Percentiles rank a stretch among this genome's conserved stretches.
Conservation (phyloP, 495 filamentous ascomycete species). For the Neurospora sp. region DNA sequence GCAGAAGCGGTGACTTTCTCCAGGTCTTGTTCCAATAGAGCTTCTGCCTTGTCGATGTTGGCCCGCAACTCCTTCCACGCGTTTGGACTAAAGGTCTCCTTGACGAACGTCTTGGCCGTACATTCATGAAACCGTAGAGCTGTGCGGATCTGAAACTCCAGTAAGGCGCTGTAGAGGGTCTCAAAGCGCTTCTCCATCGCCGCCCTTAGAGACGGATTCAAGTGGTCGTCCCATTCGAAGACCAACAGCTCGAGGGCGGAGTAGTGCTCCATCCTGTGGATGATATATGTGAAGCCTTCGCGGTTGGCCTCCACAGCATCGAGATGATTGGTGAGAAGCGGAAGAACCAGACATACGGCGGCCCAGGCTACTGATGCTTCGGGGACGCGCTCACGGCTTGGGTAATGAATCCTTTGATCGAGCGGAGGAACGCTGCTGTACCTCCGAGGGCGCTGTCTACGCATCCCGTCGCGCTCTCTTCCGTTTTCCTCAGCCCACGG, state of each 20-base stretch:
- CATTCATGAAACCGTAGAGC: background rate
- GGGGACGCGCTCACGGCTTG: constrained; percentile 11
- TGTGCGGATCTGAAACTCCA: background rate
- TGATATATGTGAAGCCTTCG: constrained; percentile 20
- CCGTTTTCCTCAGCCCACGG: constrained; percentile 3
- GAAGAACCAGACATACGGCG: constrained; percentile 16
- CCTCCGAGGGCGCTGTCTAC: rapidly evolving
- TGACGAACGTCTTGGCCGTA: background rate
- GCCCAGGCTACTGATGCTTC: constrained; percentile 17
- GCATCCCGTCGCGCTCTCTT: background rate
- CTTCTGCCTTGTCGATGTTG: background rate
- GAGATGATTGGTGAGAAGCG: constrained; percentile 16
- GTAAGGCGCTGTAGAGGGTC: background rate
- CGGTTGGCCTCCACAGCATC: constrained; percentile 12
- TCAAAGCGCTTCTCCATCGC: background rate
- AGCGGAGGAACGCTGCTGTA: constrained; percentile 2
- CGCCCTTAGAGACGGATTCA: background rate
- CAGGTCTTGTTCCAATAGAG: background rate
- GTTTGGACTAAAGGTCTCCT: background rate
- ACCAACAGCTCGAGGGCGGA: constrained; percentile 9
- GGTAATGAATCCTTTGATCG: constrained; percentile 11
- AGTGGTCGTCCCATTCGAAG: background rate
- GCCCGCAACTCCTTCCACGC: background rate
- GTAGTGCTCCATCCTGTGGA: constrained; percentile 16
- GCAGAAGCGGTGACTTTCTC: background rate